phyloP scores from a whole-genome alignment of 192 early-diverging fungal species.

The Oehlia diaphana region DNA sequence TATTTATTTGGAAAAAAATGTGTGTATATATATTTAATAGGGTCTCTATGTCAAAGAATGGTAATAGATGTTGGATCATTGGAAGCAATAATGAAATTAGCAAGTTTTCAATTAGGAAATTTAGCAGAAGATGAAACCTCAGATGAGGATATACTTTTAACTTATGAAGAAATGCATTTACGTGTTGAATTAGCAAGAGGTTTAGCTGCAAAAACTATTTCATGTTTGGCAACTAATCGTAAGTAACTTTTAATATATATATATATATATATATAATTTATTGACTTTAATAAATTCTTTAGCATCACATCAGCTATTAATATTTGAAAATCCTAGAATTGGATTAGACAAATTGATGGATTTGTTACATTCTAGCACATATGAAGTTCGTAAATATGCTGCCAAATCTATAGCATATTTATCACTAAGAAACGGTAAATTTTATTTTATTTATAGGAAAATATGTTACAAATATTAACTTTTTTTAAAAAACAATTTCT shows the following conservation, averaged over 20 bases:
- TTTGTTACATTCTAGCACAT: conserved; percentile 43
- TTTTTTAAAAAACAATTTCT: conserved; percentile 6
- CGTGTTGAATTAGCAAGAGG: conserved; percentile 41
- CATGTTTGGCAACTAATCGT: conserved; percentile 40
- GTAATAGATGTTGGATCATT: conserved; percentile 30
- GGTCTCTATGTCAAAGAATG: conserved; percentile 20
- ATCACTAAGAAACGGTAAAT: conserved; percentile 53
- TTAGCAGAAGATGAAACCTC: neutral
- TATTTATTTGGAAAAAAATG: neutral
- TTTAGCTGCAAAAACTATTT: conserved; percentile 46
- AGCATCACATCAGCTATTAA: conserved; percentile 50
- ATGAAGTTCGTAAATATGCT: conserved; percentile 52
- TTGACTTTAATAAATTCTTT: neutral
- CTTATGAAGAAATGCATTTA: conserved; percentile 39
- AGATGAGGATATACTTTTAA: conserved; percentile 24
- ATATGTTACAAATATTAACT: neutral
- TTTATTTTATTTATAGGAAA: conserved; percentile 20
- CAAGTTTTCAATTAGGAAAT: conserved; percentile 18
- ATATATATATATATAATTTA: neutral
- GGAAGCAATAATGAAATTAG: conserved; percentile 30
- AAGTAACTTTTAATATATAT: neutral
- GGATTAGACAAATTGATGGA: conserved; percentile 39
- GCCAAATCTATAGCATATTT: conserved; percentile 59
- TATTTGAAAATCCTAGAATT: conserved; percentile 46
- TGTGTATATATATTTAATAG: neutral